phyloP scores from a whole-genome alignment of 257 asterid species.

The Osmanthus fragrans region DNA sequence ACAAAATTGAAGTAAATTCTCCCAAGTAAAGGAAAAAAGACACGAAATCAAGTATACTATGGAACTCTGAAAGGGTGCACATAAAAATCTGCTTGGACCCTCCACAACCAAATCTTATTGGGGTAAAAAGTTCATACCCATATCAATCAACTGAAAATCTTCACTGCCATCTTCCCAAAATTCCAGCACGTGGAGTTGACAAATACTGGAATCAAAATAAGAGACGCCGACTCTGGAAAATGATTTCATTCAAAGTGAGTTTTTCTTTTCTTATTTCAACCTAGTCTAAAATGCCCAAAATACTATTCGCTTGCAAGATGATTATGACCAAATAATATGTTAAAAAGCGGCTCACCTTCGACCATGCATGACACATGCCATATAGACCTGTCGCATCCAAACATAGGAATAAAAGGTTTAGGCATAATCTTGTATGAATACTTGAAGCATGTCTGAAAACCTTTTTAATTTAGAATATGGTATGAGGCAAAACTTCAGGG shows the following conservation, averaged over 20 bases:
- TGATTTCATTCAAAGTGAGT: conserved; percentile 8
- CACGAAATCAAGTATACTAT: neutral
- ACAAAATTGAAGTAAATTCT: neutral
- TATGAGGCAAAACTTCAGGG: neutral
- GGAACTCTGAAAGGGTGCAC: neutral
- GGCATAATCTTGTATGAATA: conserved; percentile 15
- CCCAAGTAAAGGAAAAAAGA: neutral
- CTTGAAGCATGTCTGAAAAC: neutral
- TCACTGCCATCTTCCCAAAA: conserved; percentile 82
- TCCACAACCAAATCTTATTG: neutral
- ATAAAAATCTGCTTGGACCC: neutral
- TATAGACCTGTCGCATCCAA: conserved; percentile 66
- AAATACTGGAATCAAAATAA: conserved; percentile 68
- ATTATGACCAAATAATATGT: conserved; percentile 2
- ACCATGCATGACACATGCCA: conserved; percentile 89
- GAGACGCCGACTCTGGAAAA: conserved; percentile 86
- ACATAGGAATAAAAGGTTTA: conserved; percentile 17
- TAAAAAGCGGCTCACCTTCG: conserved; percentile 55
- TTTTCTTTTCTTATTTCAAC: conserved; percentile 13
- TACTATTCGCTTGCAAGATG: neutral
- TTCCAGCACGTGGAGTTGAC: conserved; percentile 84
- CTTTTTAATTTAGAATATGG: conserved; percentile 2
- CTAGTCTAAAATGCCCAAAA: conserved; percentile 6
- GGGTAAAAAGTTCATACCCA: conserved; percentile 56
- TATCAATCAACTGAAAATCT: conserved; percentile 73